Evolutionary conservation across 495 filamentous ascomycete genomes (phyloP).

Genomic region (Penicillium arizonense): DNA sequence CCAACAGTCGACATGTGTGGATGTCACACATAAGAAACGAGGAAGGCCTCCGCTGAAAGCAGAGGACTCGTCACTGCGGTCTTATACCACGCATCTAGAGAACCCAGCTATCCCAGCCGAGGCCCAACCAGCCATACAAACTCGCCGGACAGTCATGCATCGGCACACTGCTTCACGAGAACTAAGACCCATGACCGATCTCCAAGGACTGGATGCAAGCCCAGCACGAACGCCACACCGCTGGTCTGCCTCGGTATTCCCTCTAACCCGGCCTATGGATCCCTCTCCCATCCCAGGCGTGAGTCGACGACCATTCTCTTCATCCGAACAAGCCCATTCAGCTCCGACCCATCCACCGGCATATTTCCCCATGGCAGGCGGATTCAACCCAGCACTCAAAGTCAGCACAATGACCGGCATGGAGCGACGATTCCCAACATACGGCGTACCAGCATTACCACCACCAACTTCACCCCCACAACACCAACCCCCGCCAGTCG

Average conservation of each 20-base stretch:
- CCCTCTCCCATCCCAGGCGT: constrained; percentile 26
- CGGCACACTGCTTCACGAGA: constrained; percentile 43
- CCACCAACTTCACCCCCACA: constrained; percentile 39
- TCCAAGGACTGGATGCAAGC: constrained; percentile 28
- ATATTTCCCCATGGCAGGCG: constrained; percentile 26
- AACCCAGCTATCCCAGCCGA: constrained; percentile 25
- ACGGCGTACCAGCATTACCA: constrained; percentile 27
- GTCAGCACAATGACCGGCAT: constrained; percentile 22
- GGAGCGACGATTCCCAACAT: constrained; percentile 30
- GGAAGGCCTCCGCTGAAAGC: constrained; percentile 89
- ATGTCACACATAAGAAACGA: constrained; percentile 95
- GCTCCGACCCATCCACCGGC: constrained; percentile 25
- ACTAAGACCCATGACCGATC: constrained; percentile 45
- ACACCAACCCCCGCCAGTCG: constrained; percentile 27
- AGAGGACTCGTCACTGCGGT: constrained; percentile 54
- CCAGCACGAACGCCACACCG: constrained; percentile 28
- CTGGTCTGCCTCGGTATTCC: constrained; percentile 38
- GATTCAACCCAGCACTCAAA: constrained; percentile 32
- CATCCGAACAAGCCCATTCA: constrained; percentile 33
- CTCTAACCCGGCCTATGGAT: constrained; percentile 34
- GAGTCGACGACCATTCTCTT: constrained; percentile 39
- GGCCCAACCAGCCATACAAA: constrained; percentile 20
- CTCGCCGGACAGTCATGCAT: constrained; percentile 33
- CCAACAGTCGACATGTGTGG: constrained; percentile 75
- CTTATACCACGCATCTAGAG: constrained; percentile 35